Evolutionary conservation across 2,329 filamentous ascomycete species (phyloP).

Genomic region (Colletotrichum australisinense): DNA sequence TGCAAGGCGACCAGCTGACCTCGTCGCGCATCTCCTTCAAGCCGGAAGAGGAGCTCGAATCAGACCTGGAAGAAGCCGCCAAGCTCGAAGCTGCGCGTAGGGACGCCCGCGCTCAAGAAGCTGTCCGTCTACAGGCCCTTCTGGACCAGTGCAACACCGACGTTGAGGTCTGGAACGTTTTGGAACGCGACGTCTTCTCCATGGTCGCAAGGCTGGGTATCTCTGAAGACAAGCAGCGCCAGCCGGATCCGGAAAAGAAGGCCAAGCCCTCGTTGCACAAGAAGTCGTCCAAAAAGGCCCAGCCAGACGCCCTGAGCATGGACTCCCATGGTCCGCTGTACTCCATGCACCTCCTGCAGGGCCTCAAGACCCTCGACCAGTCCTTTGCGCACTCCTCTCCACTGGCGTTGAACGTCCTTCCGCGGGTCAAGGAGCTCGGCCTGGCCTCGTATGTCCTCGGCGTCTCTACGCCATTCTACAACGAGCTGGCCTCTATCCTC

Average conservation of each 20-base stretch:
- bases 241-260: slow-evolving; percentile 3
- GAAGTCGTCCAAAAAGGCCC: slow-evolving; percentile 17
- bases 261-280: slow-evolving; percentile 27
- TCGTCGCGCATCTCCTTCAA: background rate
- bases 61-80: slow-evolving; percentile 43
- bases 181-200: slow-evolving; percentile 75
- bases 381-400: slow-evolving; percentile 69
- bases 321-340: slow-evolving; percentile 74
- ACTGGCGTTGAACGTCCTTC: slow-evolving; percentile 70
- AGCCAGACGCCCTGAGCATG: slow-evolving; percentile 52
- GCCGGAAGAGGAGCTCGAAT: slow-evolving; percentile 14
- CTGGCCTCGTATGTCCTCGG: slow-evolving; percentile 78
- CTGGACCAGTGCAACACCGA: slow-evolving; percentile 70
- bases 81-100: slow-evolving; percentile 54
- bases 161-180: slow-evolving; percentile 72
- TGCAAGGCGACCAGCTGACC: slow-evolving; percentile 7
- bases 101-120: slow-evolving; percentile 50
- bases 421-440: slow-evolving; percentile 75
- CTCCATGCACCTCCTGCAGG: slow-evolving; percentile 68
- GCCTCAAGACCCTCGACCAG: slow-evolving; percentile 66
- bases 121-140: slow-evolving; percentile 61
- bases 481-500: slow-evolving; percentile 70
- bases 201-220: slow-evolving; percentile 68
- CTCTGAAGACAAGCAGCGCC: slow-evolving; percentile 40
- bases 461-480: slow-evolving; percentile 76